Percentiles rank a stretch among this genome's conserved stretches.
phyloP scores from a whole-genome alignment of 352 stramenopile species.

The Phytophthora kernoviae region DNA sequence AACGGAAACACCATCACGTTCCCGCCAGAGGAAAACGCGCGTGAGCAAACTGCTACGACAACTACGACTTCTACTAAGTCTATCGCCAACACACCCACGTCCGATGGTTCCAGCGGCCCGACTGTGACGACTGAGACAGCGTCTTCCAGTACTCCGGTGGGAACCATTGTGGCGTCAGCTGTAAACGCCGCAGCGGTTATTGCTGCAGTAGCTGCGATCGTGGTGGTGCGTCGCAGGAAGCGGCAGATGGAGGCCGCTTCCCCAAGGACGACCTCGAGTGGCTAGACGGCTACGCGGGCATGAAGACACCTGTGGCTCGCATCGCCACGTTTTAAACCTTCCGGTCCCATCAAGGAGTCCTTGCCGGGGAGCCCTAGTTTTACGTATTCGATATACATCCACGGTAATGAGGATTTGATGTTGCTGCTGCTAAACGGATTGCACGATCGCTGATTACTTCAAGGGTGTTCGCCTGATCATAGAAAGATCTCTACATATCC shows the following conservation, averaged over 20 bases:
- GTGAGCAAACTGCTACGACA: not conserved
- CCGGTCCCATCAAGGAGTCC: not conserved
- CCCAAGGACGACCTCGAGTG: constrained; percentile 33
- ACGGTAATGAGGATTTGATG: no score
- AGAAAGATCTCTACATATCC: no score
- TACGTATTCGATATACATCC: no score
- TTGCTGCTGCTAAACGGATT: no score
- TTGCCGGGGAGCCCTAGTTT: no score
- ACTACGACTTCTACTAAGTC: constrained; percentile 1
- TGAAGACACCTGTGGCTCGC: not conserved
- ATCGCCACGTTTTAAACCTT: not conserved
- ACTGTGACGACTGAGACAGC: constrained; percentile 3
- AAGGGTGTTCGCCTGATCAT: no score
- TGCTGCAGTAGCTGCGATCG: constrained; percentile 38
- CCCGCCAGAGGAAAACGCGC: not conserved
- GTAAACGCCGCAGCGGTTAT: constrained; percentile 28
- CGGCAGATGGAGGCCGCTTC: constrained; percentile 41
- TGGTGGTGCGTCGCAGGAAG: constrained; percentile 65
- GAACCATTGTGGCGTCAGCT: constrained; percentile 18
- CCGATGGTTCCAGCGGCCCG: not conserved
- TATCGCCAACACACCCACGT: not conserved
- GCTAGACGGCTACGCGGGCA: not conserved
- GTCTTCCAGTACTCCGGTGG: not conserved
- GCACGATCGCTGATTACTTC: no score
- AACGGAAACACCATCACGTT: constrained; percentile 6